Base-by-base conservation (phyloP, 495 filamentous ascomycete species). In the Penicillium goetzii region DNA sequence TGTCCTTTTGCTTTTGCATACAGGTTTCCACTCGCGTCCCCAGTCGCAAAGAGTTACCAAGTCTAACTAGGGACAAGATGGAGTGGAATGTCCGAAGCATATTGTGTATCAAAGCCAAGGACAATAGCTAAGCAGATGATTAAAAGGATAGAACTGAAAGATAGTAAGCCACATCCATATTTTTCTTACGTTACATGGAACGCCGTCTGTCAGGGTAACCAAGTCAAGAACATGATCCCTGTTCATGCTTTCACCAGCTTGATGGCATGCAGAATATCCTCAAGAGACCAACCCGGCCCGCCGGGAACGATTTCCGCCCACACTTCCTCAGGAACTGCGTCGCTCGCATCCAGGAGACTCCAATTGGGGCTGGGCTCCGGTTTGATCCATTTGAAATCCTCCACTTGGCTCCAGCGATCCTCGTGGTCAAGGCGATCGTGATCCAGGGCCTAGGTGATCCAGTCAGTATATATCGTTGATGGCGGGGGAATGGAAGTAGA, bases 321-420 rank as follows among this genome's bases (percentile, higher is more conserved):
- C 1, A 89, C 81, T 21, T 84, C 81, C 21, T 87, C 85, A 6
- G 76, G 60, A 9, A 94, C 80, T 11, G 87, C 83, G 38, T 90
- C 79, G 21, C 80, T 81, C 49, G 83, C 82, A 17, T 83, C 77
- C 43, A 97, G 60, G 11, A 93, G 70, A 50, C 81, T 85, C 92
- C 94, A 99, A 72, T 99, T 93, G 1, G 95, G 95, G 66, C 91
- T 97, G 19, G 85, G 87, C 51, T 90, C 90, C 12, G 84, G 79
- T 74, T 92, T 96, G 63, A 97, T 83, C 96, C 96, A 98, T 75
- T 96, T 95, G 81, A 99, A 99, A 68, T 99, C 95, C 69, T 97
- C 91, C 15, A 99, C 89, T 69, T 96, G 86, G 67, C 91, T 85
- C 90, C 92, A 99, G 61, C 88, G 81, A 74, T 95, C 93, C 59